Evolutionary conservation across 768 basidiomycete genomes (phyloP), one percentile per base, ranked within the genome.

Genomic region (Brasilioporus rufonigricans): DNA sequence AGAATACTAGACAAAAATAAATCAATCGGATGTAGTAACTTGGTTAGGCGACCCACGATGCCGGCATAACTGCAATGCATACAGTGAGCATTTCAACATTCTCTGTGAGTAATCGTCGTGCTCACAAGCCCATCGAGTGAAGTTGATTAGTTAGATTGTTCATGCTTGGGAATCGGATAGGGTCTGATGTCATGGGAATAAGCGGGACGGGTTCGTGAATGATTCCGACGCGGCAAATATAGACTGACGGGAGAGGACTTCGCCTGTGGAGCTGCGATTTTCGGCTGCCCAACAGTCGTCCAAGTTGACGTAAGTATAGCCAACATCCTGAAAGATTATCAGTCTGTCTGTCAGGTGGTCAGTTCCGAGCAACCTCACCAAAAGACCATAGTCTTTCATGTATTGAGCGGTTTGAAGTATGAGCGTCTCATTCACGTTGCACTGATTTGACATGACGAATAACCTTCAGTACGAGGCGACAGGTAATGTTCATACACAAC

Each of bases 201-300:
- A n/a, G 2, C 19, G 23, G 21, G 16, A 56, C 23, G 29, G n/a
- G n/a, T n/a, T n/a, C n/a, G n/a, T n/a, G n/a, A 21, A 3, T 13
- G 26, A 10, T 8, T 8, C 21, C 23, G 51, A 21, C 11, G 19
- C 19, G 5, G 11, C 19, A 19, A 21, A 39, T 24, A 49, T 12
- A 24, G 26, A 63, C 76, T 14, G 26, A 82, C 83, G 78, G 24
- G 80, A 81, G 46, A 83, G 73, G 23, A 86, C 76, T 59, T 82
- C 73, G 4, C 85, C 85, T 5, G 71, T 65, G 4, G 74, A 61
- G 49, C 66, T 80, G 40, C 85, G 76, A 44, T 80, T 67, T 66
- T 79, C 82, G 67, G 78, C 76, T 1, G 83, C 77, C 65, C 82
- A 86, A 59, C 85, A 86, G 53, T 86, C 85, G 55, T 86, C 85